phyloP scores from a whole-genome alignment of 768 basidiomycete species.

The Dictyophora rubrovolvata region DNA sequence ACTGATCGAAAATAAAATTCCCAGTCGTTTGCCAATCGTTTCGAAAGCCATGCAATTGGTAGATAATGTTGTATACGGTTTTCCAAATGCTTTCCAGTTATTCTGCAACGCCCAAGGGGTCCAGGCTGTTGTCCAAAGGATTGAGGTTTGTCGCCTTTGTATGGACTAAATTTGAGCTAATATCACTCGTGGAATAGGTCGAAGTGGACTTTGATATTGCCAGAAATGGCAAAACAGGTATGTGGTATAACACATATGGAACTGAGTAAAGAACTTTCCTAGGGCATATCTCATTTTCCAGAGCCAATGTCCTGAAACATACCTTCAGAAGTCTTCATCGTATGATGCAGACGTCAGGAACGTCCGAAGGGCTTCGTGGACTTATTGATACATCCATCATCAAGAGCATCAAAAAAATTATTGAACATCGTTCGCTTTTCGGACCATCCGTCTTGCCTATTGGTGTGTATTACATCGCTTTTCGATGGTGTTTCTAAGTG shows the following conservation, averaged over 20 bases:
- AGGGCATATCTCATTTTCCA: slow-evolving; percentile 68
- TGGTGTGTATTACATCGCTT: slow-evolving; percentile 36
- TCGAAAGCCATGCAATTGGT: slow-evolving; percentile 88
- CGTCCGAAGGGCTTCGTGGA: slow-evolving; percentile 87
- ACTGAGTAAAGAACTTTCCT: not conserved
- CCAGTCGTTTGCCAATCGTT: slow-evolving; percentile 61
- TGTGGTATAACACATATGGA: slow-evolving; percentile 28
- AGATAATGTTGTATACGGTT: slow-evolving; percentile 87
- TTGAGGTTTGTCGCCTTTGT: slow-evolving; percentile 51
- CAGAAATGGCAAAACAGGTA: slow-evolving; percentile 40
- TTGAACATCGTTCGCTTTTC: slow-evolving; percentile 72
- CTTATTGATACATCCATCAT: slow-evolving; percentile 85
- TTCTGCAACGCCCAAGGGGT: slow-evolving; percentile 83
- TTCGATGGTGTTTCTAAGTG: not conserved
- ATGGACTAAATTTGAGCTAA: not conserved
- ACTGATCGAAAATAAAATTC: slow-evolving; percentile 67
- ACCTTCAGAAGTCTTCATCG: slow-evolving; percentile 87
- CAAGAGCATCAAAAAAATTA: slow-evolving; percentile 78
- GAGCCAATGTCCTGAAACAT: slow-evolving; percentile 79
- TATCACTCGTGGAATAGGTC: slow-evolving; percentile 30
- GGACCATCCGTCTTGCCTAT: slow-evolving; percentile 80
- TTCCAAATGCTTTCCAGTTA: slow-evolving; percentile 74
- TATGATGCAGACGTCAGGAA: slow-evolving; percentile 95
- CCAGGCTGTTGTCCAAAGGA: slow-evolving; percentile 72
- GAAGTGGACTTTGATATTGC: slow-evolving; percentile 60